Percentiles rank a stretch among this genome's conserved stretches.
phyloP scores from a whole-genome alignment of 192 early-diverging fungal genomes.

The Gonapodya prolifera region DNA sequence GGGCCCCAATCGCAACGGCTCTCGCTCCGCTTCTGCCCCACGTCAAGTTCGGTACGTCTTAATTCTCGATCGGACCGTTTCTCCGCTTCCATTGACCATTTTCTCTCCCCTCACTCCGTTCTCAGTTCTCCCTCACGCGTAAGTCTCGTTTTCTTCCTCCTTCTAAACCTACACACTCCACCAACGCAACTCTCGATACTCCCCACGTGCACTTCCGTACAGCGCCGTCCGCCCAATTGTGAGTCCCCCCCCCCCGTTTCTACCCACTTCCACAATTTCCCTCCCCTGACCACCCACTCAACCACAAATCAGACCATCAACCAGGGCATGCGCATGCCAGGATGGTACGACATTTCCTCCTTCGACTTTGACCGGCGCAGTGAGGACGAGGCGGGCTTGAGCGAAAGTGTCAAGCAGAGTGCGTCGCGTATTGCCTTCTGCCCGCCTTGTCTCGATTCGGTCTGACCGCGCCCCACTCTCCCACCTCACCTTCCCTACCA shows the following conservation, averaged over 20 bases:
- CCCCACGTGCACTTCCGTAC: background rate
- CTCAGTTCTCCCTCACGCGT: conserved; percentile 79
- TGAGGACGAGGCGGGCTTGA: conserved; percentile 64
- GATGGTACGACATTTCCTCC: conserved; percentile 64
- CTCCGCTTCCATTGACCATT: too few species aligned
- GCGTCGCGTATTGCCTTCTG: conserved; percentile 12
- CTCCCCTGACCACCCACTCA: too few species aligned
- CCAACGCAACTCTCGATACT: too few species aligned
- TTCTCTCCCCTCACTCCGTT: too few species aligned
- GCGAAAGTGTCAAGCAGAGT: conserved; percentile 32
- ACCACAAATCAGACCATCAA: too few species aligned
- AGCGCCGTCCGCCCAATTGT: background rate
- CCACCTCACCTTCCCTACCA: too few species aligned
- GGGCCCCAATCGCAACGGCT: background rate
- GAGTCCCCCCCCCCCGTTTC: background rate
- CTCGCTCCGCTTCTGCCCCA: conserved; percentile 41
- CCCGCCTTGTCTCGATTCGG: too few species aligned
- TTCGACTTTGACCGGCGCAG: conserved; percentile 28
- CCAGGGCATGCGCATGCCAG: conserved; percentile 66
- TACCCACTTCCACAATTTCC: background rate
- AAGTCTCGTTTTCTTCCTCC: conserved; percentile 8
- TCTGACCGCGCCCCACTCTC: too few species aligned
- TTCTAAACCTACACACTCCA: background rate
- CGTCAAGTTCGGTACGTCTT: conserved; percentile 52
- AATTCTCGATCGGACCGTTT: too few species aligned